Evolutionary conservation across 2,329 filamentous ascomycete genomes (phyloP).

Genomic region (Pseudogymnoascus sp.): DNA sequence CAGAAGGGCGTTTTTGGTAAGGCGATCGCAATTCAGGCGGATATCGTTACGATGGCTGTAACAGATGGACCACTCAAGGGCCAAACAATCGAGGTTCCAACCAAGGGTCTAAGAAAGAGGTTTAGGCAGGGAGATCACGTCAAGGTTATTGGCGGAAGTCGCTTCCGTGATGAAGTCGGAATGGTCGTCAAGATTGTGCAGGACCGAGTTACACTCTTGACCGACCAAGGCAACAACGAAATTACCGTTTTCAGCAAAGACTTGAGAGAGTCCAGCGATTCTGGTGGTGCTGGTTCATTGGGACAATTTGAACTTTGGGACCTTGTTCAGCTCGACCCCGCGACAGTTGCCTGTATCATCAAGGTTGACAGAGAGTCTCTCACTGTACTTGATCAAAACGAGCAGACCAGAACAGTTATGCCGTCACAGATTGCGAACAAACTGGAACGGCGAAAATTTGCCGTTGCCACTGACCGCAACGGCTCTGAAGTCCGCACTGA

Average conservation of each 20-base stretch:
- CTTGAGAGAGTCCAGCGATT: slow-evolving; percentile 84
- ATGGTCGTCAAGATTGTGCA: slow-evolving; percentile 93
- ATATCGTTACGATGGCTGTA: slow-evolving; percentile 85
- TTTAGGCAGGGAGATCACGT: slow-evolving; percentile 95
- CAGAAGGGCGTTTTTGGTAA: slow-evolving; percentile 85
- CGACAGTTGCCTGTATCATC: slow-evolving; percentile 87
- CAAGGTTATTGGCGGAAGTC: slow-evolving; percentile 94
- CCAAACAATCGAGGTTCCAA: slow-evolving; percentile 83
- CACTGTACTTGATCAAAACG: slow-evolving; percentile 83
- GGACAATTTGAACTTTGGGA: slow-evolving; percentile 90
- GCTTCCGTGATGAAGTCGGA: slow-evolving; percentile 89
- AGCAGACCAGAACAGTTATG: slow-evolving; percentile 71
- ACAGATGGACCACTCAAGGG: slow-evolving; percentile 74
- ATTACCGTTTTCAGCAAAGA: slow-evolving; percentile 98
- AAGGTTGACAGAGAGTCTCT: slow-evolving; percentile 93
- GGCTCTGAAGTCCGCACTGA: slow-evolving; percentile 88
- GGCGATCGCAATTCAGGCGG: slow-evolving; percentile 76
- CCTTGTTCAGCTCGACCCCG: slow-evolving; percentile 84
- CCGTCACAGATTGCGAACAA: slow-evolving; percentile 90
- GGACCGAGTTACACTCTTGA: slow-evolving; percentile 86
- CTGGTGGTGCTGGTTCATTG: slow-evolving; percentile 74
- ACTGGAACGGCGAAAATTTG: slow-evolving; percentile 70
- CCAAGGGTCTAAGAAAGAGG: slow-evolving; percentile 83
- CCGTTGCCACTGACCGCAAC: slow-evolving; percentile 85
- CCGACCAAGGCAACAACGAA: slow-evolving; percentile 85